phyloP scores from a whole-genome alignment of 345 rosid species.

The Eucalyptus lansdowneana region DNA sequence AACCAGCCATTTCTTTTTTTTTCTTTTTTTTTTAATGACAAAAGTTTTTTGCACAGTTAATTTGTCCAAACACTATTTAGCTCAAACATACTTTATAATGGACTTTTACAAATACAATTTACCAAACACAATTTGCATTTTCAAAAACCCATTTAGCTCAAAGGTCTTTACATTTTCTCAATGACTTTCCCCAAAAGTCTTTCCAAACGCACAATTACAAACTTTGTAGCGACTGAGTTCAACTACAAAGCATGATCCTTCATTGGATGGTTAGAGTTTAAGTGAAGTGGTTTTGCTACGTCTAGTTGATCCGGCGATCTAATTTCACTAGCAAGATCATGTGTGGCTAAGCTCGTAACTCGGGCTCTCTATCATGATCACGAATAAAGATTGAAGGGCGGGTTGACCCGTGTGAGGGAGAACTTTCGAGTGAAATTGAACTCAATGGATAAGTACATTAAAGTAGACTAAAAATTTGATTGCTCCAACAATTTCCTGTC shows the following conservation, averaged over 20 bases:
- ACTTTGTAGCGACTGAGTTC: background rate
- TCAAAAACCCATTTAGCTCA: too few relatives aligned
- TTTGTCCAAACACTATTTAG: too few relatives aligned
- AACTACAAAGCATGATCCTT: background rate
- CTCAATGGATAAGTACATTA: background rate
- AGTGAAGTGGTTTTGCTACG: background rate
- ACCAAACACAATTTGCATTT: too few relatives aligned
- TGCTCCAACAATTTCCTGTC: background rate
- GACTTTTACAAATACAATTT: too few relatives aligned
- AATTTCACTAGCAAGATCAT: background rate
- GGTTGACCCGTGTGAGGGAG: background rate
- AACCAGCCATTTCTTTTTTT: too few relatives aligned
- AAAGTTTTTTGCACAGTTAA: too few relatives aligned
- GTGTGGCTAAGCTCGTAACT: background rate
- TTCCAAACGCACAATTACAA: too few relatives aligned
- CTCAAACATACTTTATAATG: too few relatives aligned
- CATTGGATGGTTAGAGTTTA: background rate
- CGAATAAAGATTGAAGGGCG: background rate
- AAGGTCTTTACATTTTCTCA: too few relatives aligned
- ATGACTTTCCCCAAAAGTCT: too few relatives aligned
- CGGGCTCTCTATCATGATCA: rapidly evolving
- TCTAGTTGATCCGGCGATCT: background rate
- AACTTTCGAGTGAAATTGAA: background rate
- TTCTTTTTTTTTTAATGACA: too few relatives aligned
- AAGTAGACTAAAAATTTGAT: background rate